These are phyloP conservation scores for Triangularia setosa DNA, from an alignment of 2,329 filamentous ascomycete species.

Conservation along the genomic window DNA sequence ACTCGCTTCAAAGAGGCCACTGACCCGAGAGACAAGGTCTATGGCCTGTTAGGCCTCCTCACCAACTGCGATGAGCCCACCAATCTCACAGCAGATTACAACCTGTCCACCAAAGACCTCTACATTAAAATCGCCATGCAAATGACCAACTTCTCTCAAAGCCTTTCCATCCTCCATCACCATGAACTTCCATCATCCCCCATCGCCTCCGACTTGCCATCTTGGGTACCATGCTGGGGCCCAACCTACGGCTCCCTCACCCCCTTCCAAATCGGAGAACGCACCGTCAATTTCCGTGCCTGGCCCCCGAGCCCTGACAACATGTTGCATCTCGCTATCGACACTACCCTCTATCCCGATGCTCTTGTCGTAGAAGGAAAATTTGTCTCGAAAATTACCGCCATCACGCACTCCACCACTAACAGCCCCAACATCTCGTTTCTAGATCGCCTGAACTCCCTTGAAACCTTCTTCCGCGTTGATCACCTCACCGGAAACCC, in stretches of 20 bases:
- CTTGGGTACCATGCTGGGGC: neutral
- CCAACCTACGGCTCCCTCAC: neutral
- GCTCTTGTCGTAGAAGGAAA: neutral
- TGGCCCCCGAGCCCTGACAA: neutral
- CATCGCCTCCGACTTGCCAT: neutral
- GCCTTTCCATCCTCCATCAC: neutral
- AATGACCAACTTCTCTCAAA: neutral
- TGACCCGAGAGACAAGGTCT: constrained; percentile 6
- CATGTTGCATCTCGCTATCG: neutral
- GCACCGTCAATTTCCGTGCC: neutral
- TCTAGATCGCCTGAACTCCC: neutral
- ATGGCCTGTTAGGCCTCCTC: constrained; percentile 4
- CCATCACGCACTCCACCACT: neutral
- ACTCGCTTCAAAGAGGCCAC: neutral
- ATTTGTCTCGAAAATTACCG: neutral
- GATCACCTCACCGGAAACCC: neutral
- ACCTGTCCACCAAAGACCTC: neutral
- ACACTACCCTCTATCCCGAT: neutral
- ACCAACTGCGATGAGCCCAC: neutral
- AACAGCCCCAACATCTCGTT: neutral
- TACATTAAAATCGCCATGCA: neutral
- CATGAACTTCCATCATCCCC: neutral
- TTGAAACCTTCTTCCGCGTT: neutral
- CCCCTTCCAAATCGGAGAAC: neutral
- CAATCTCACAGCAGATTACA: neutral